Percentiles rank a stretch among this genome's conserved stretches.
Conservation (phyloP, 306 rosid species). For the Macrotyloma uniflorum region DNA sequence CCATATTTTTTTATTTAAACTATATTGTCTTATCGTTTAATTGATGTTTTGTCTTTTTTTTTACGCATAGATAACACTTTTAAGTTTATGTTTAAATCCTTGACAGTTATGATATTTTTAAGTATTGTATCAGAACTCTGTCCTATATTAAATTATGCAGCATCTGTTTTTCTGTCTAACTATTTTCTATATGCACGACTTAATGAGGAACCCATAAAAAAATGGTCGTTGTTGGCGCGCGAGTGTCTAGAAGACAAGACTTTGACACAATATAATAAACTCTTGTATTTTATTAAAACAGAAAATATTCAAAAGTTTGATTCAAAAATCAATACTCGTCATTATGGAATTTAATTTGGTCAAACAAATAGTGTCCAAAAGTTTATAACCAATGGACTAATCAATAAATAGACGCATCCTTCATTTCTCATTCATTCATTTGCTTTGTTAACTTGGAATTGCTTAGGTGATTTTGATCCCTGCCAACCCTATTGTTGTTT, state of each 20-base stretch:
- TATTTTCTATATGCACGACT: not conserved
- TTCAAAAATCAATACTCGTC: slow-evolving; percentile 8
- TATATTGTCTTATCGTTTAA: no score
- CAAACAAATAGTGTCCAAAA: not conserved
- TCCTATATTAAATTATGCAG: not conserved
- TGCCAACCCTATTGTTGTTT: no score
- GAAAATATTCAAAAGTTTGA: slow-evolving; percentile 10
- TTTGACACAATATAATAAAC: not conserved
- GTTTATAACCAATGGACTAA: not conserved
- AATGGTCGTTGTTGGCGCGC: slow-evolving; percentile 9
- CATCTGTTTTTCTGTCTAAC: not conserved
- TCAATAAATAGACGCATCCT: slow-evolving; percentile 20
- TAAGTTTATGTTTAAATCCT: no score
- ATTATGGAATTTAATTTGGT: slow-evolving; percentile 22
- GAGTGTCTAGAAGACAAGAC: slow-evolving; percentile 34
- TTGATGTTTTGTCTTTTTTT: no score
- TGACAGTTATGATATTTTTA: no score
- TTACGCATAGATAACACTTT: no score
- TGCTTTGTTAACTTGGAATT: not conserved
- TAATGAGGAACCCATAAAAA: not conserved
- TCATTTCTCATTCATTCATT: not conserved
- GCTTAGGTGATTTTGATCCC: no score
- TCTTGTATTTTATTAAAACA: not conserved
- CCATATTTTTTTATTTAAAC: no score
- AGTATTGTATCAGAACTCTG: no score